Percentiles rank a stretch among this genome's conserved stretches.
phyloP scores from a whole-genome alignment of 1,284 basidiomycete genomes.

The Testicularia cyperi region DNA sequence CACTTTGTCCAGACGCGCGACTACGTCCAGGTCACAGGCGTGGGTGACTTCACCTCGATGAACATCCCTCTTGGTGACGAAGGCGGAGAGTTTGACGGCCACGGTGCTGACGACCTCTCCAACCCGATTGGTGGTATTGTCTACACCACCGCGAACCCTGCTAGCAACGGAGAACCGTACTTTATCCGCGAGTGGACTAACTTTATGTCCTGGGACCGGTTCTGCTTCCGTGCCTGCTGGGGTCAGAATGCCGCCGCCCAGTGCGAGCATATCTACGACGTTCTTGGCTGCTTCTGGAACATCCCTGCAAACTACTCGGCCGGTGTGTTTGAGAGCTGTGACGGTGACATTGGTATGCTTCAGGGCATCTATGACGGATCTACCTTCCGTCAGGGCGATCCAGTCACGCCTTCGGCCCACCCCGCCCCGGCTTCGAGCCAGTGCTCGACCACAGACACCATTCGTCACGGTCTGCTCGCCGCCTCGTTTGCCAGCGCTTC shows the following conservation, averaged over 20 bases:
- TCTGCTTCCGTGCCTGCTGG: constrained; percentile 55
- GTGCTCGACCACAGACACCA: constrained; percentile 12
- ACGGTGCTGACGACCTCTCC: constrained; percentile 49
- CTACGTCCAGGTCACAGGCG: constrained; percentile 56
- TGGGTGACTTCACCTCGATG: constrained; percentile 45
- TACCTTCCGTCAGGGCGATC: constrained; percentile 51
- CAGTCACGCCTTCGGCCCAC: constrained; percentile 25
- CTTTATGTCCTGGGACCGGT: constrained; percentile 52
- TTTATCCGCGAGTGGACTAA: constrained; percentile 49
- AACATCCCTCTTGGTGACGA: constrained; percentile 36
- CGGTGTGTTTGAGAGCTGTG: constrained; percentile 49
- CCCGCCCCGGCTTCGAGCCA: constrained; percentile 28
- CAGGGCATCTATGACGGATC: constrained; percentile 50
- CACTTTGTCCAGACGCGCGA: constrained; percentile 54
- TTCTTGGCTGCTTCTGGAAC: constrained; percentile 54
- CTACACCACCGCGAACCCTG: constrained; percentile 50
- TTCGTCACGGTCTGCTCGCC: constrained; percentile 25
- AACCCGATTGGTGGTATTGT: constrained; percentile 55
- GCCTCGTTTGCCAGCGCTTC: background rate
- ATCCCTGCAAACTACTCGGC: constrained; percentile 46
- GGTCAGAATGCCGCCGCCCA: constrained; percentile 39
- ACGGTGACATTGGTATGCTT: constrained; percentile 41
- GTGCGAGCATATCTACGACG: constrained; percentile 57
- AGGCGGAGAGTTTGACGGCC: constrained; percentile 56
- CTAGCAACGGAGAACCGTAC: constrained; percentile 25